Base-by-base conservation (phyloP, 768 basidiomycete genomes). In the Rhizopogon sp. region DNA sequence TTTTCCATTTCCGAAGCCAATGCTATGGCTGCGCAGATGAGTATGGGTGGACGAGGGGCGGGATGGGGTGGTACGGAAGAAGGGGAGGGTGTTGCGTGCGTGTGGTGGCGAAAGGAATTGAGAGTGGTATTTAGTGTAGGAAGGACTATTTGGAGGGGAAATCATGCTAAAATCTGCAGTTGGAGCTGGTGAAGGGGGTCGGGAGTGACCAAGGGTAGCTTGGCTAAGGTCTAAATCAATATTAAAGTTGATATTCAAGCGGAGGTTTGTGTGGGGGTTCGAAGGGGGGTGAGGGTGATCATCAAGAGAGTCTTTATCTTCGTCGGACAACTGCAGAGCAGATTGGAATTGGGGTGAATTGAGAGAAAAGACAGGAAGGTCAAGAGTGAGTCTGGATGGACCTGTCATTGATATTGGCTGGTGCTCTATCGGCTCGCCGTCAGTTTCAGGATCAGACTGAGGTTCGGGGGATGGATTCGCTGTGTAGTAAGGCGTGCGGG, bases 81-180 rank as follows among this genome's bases (percentile, higher is more conserved):
- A 72, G 5, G 70, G 67, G 5, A 71, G 44, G 3, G 72, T 63
- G 40, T 67, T 54, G 11, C 62, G 52, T 29, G 60, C 56, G 53
- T 62, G 62, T 41, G 63, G 43, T 39, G 60, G 40, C 57, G 64
- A 59, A 56, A 64, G 62, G 62, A 66, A 64, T 28, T 62, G 64
- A 42, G 70, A 70, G n/a, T 64, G 47, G 41, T 66, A 66, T 43
- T 73, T 70, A 31, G 69, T 61, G 16, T 67, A 64, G 0, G 72
- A 64, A 25, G 70, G 71, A 16, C 66, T 66, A 43, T 66, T 72
- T 16, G 74, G 76, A 53, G 74, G 75, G 20, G 71, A 75, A 47
- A 79, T 70, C 52, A 79, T 69, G 33, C 77, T 79, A 51, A 74
- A 79, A 54, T 79, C 78, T 16, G 74, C 71, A 28, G 74, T 77